These are phyloP conservation scores for Cymbopogon flexuosus DNA, from an alignment of 202 grass and related monocot species.

Conservation along the genomic window DNA sequence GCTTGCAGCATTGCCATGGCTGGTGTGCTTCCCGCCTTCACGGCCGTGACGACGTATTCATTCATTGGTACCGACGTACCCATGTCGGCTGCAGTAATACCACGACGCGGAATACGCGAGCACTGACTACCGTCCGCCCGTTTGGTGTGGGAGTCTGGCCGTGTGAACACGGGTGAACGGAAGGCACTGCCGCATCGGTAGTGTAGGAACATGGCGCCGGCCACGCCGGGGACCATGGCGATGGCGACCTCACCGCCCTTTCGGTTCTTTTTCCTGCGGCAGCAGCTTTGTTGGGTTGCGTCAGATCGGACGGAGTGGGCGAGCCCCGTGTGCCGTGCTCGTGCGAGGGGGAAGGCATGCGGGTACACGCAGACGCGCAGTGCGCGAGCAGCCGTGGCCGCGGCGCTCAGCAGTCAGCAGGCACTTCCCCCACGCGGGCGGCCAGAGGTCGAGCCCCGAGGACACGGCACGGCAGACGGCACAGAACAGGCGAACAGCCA, in stretches of 20 bases:
- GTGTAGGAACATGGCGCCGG: no score
- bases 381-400: background rate
- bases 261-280: background rate
- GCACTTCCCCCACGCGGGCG: background rate
- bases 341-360: no score
- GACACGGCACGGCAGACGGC: no score
- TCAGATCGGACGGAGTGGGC: no score
- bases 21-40: no score
- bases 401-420: background rate
- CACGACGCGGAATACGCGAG: background rate
- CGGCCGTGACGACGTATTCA: background rate
- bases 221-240: background rate
- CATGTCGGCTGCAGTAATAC: background rate
- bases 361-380: background rate
- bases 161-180: background rate
- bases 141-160: no score
- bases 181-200: background rate
- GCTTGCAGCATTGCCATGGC: no score
- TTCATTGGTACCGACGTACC: background rate
- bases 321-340: no score
- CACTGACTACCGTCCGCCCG: background rate
- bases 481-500: background rate
- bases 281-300: constrained; percentile 6
- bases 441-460: background rate
- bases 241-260: background rate